Percentiles rank a stretch among this genome's conserved stretches.
These are phyloP conservation scores for Hamigera avellanea DNA, from an alignment of 495 filamentous ascomycete genomes.

Conservation along the genomic window DNA sequence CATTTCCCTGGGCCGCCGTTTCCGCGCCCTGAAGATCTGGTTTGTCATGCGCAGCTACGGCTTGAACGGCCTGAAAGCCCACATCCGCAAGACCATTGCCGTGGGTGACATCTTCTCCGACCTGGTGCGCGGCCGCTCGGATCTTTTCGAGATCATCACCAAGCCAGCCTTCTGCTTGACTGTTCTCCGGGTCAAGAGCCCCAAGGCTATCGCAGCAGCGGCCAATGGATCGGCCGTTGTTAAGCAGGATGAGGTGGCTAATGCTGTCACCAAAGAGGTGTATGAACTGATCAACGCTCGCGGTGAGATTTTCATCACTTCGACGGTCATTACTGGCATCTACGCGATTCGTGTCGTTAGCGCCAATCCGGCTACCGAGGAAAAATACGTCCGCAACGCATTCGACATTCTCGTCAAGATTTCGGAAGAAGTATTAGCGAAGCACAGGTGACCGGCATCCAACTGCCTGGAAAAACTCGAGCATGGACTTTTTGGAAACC, in stretches of 20 bases:
- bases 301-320: slow-evolving; percentile 78
- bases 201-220: slow-evolving; percentile 12
- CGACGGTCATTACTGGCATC: slow-evolving; percentile 59
- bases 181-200: slow-evolving; percentile 48
- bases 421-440: slow-evolving; percentile 43
- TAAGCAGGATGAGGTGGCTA: slow-evolving; percentile 38
- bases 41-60: slow-evolving; percentile 89
- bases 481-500: too few relatives aligned
- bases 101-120: slow-evolving; percentile 60
- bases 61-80: slow-evolving; percentile 59
- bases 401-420: slow-evolving; percentile 68
- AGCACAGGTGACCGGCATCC: too few relatives aligned
- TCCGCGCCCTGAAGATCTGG: slow-evolving; percentile 90
- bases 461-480: too few relatives aligned
- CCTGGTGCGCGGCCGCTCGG: slow-evolving; percentile 44
- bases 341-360: slow-evolving; percentile 78
- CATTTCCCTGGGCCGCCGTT: slow-evolving; percentile 89
- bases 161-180: slow-evolving; percentile 71
- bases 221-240: slow-evolving; percentile 13
- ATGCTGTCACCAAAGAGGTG: slow-evolving; percentile 62
- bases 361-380: slow-evolving; percentile 54
- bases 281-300: slow-evolving; percentile 65
- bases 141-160: slow-evolving; percentile 69
- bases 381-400: slow-evolving; percentile 57
- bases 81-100: slow-evolving; percentile 54